A percentile compares a stretch with the other conserved stretches of the same genome.
phyloP scores from a whole-genome alignment of 2,329 filamentous ascomycete genomes.

The Trichophyton schoenleinii region DNA sequence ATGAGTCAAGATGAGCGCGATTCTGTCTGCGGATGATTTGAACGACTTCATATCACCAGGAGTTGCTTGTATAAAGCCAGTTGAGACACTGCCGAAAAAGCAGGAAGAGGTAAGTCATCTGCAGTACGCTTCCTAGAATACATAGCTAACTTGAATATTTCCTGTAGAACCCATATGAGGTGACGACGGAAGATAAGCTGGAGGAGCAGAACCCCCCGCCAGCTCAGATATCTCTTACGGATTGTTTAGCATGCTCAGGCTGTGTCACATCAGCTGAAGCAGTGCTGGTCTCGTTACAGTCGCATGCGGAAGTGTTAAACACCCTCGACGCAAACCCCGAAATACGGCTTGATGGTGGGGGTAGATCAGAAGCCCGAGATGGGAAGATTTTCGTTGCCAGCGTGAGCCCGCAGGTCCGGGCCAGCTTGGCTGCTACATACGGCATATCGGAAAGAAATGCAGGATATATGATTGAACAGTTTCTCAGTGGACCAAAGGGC shows the following conservation, averaged over 20 bases:
- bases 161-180: constrained; percentile 56
- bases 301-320: constrained; percentile 77
- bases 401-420: constrained; percentile 80
- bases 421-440: constrained; percentile 76
- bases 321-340: constrained; percentile 56
- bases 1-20: constrained; percentile 66
- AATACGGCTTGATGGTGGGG: constrained; percentile 21
- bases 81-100: constrained; percentile 72
- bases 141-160: background rate
- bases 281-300: constrained; percentile 89
- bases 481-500: constrained; percentile 59
- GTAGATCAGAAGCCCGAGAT: constrained; percentile 40
- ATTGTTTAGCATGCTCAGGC: constrained; percentile 93
- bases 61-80: constrained; percentile 93
- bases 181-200: constrained; percentile 79
- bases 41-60: constrained; percentile 99
- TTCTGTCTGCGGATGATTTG: constrained; percentile 88
- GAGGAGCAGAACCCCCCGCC: constrained; percentile 48
- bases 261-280: constrained; percentile 97
- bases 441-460: constrained; percentile 61
- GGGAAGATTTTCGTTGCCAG: constrained; percentile 79
- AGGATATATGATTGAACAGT: constrained; percentile 67
- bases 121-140: background rate
- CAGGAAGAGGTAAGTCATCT: constrained; percentile 33
- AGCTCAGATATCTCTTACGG: constrained; percentile 87